phyloP scores from a whole-genome alignment of 108 stramenopile genomes.

The Hondaea fermentalgiana region DNA sequence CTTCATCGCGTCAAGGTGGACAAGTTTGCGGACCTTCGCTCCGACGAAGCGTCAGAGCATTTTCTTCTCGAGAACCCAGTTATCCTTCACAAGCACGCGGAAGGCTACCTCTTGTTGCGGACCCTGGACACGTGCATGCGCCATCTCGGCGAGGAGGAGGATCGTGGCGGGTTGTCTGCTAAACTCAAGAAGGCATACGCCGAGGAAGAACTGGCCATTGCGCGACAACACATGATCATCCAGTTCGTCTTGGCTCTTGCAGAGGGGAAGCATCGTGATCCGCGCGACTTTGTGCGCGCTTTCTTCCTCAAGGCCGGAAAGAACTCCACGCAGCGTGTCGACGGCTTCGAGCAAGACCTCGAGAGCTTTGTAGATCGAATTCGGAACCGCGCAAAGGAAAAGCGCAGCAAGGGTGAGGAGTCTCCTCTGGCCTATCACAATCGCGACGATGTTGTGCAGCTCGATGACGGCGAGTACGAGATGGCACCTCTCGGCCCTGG shows the following conservation, averaged over 20 bases:
- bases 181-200: neutral
- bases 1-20: neutral
- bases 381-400: neutral
- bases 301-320: neutral
- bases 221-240: neutral
- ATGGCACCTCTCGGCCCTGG: slow-evolving; percentile 73
- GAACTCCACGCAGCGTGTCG: neutral
- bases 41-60: neutral
- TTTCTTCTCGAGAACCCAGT: neutral
- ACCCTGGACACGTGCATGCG: slow-evolving; percentile 10
- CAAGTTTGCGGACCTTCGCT: neutral
- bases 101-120: slow-evolving; percentile 3
- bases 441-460: neutral
- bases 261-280: neutral
- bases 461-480: neutral
- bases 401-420: neutral
- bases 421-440: neutral
- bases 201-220: slow-evolving; percentile 11
- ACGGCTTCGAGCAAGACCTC: neutral
- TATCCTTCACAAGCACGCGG: slow-evolving; percentile 1
- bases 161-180: neutral
- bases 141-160: neutral
- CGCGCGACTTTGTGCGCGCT: neutral
- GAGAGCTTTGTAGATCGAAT: neutral
- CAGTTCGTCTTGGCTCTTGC: neutral